These are phyloP conservation scores for Austroboletus eburneus DNA, from an alignment of 768 basidiomycete genomes.

Conservation along the genomic window DNA sequence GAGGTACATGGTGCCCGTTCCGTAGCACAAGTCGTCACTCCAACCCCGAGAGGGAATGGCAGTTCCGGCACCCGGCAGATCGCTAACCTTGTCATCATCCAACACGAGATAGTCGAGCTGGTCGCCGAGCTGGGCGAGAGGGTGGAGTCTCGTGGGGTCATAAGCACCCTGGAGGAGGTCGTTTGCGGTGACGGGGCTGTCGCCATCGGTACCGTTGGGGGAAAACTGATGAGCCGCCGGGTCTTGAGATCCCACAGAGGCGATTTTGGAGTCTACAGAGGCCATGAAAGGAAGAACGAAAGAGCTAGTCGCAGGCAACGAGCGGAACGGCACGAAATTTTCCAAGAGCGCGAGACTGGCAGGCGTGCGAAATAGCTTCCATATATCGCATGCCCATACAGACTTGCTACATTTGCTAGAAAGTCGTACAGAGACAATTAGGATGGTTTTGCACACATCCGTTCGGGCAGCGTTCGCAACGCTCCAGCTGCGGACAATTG, in stretches of 20 bases:
- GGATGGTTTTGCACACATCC: slow-evolving; percentile 17
- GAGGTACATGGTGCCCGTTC: slow-evolving; percentile 98
- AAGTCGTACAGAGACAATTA: slow-evolving; percentile 29
- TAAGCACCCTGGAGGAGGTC: slow-evolving; percentile 85
- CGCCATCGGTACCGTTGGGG: slow-evolving; percentile 37
- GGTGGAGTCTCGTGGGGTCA: slow-evolving; percentile 91
- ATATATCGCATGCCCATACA: background rate
- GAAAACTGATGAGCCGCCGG: slow-evolving; percentile 46
- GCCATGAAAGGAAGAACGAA: slow-evolving; percentile 24
- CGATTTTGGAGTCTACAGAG: slow-evolving; percentile 20
- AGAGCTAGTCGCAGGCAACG: slow-evolving; percentile 16
- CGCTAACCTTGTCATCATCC: slow-evolving; percentile 93
- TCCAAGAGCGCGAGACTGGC: slow-evolving; percentile 23
- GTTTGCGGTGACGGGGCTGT: slow-evolving; percentile 70
- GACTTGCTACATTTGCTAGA: slow-evolving; percentile 13
- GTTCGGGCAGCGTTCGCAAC: slow-evolving; percentile 20
- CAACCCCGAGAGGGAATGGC: slow-evolving; percentile 95
- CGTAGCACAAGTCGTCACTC: slow-evolving; percentile 99
- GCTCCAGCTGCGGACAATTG: slow-evolving; percentile 22
- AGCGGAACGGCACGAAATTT: slow-evolving; percentile 25
- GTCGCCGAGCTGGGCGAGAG: slow-evolving; percentile 87
- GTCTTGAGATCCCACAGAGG: slow-evolving; percentile 40
- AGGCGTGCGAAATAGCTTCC: slow-evolving; percentile 20
- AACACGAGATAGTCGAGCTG: slow-evolving; percentile 93
- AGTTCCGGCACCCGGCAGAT: slow-evolving; percentile 84